Evolutionary conservation across 2,329 filamentous ascomycete species (phyloP).

Genomic region (Monosporascus sp.): DNA sequence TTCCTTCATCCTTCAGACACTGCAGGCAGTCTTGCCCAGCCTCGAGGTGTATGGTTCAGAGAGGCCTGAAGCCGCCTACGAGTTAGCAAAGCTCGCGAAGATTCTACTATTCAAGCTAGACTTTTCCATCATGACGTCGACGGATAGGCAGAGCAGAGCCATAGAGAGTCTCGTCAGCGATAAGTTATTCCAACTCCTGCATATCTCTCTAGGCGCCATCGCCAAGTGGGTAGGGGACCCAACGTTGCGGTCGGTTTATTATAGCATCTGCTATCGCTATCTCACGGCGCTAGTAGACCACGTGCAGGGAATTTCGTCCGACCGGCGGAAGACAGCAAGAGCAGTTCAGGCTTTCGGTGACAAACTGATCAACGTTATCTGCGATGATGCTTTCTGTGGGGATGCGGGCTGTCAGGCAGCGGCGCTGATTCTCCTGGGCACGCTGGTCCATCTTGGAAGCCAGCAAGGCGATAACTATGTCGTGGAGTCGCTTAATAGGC

Average conservation of each 20-base stretch:
- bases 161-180: slow-evolving; percentile 76
- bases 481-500: slow-evolving; percentile 71
- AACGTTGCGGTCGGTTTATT: slow-evolving; percentile 76
- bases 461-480: slow-evolving; percentile 69
- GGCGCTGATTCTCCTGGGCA: slow-evolving; percentile 77
- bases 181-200: slow-evolving; percentile 86
- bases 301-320: slow-evolving; percentile 41
- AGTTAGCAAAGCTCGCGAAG: slow-evolving; percentile 73
- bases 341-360: slow-evolving; percentile 66
- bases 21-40: slow-evolving; percentile 84
- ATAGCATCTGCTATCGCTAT: slow-evolving; percentile 87
- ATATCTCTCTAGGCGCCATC: slow-evolving; percentile 76
- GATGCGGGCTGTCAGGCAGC: slow-evolving; percentile 78
- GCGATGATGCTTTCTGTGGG: slow-evolving; percentile 87
- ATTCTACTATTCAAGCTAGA: slow-evolving; percentile 69
- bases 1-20: slow-evolving; percentile 76
- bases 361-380: slow-evolving; percentile 77
- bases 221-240: slow-evolving; percentile 66
- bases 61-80: slow-evolving; percentile 63
- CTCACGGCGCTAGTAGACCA: slow-evolving; percentile 63
- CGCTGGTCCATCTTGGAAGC: slow-evolving; percentile 68
- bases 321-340: slow-evolving; percentile 62
- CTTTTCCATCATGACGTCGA: slow-evolving; percentile 36
- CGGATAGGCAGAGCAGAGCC: slow-evolving; percentile 39
- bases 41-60: slow-evolving; percentile 72